Evolutionary conservation across 148 eudicot genomes (phyloP).

Genomic region (Nepenthes gracilis): DNA sequence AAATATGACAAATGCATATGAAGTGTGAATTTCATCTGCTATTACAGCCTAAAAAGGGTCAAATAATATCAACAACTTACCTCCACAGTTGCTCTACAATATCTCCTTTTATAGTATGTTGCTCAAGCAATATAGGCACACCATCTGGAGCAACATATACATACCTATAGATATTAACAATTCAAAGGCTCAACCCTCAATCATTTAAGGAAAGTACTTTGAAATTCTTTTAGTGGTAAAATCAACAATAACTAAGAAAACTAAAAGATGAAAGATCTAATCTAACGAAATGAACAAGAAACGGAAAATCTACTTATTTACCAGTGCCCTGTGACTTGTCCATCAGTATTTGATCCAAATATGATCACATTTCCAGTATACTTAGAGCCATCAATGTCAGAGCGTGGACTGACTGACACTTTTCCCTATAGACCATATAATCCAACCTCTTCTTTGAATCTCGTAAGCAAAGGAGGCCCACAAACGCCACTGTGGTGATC

Average conservation of each 20-base stretch:
- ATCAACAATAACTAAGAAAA: neutral
- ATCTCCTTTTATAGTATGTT: slow-evolving; percentile 79
- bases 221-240: no score
- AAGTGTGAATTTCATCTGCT: no score
- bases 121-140: slow-evolving; percentile 72
- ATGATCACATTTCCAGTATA: slow-evolving; percentile 97
- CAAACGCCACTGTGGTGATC: slow-evolving; percentile 95
- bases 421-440: slow-evolving; percentile 57
- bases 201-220: neutral
- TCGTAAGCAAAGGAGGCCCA: slow-evolving; percentile 75
- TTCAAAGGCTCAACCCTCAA: neutral
- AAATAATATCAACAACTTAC: slow-evolving; percentile 24
- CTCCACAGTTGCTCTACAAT: slow-evolving; percentile 86
- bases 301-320: slow-evolving; percentile 12
- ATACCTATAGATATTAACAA: slow-evolving; percentile 40
- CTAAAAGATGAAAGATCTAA: neutral
- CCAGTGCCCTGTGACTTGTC: slow-evolving; percentile 84
- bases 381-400: slow-evolving; percentile 91
- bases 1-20: no score
- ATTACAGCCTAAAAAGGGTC: neutral
- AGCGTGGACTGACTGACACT: slow-evolving; percentile 86
- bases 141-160: slow-evolving; percentile 92
- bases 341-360: slow-evolving; percentile 48
- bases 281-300: neutral
- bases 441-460: slow-evolving; percentile 77